These are phyloP conservation scores for Phytopythium sindhum DNA, from an alignment of 352 stramenopile genomes.

Conservation along the genomic window DNA sequence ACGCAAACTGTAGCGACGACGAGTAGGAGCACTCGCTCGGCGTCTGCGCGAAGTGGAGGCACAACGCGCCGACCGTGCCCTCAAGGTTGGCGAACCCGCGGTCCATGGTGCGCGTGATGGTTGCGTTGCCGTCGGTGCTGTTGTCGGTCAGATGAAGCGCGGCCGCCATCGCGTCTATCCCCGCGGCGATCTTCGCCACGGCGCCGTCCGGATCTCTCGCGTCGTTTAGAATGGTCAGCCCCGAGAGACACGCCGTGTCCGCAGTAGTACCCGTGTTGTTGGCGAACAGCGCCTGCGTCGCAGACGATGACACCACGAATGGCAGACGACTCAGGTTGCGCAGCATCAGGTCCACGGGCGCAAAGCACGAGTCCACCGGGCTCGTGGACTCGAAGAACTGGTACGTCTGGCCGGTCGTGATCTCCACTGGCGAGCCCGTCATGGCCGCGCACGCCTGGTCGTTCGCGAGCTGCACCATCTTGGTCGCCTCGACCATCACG, in stretches of 20 bases:
- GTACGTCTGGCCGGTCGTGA: constrained; percentile 17
- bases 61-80: constrained; percentile 2
- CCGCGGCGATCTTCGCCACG: constrained; percentile 5
- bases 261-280: constrained; percentile 1
- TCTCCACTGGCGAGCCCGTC: constrained; percentile 26
- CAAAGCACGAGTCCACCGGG: constrained; percentile 32
- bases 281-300: constrained; percentile 6
- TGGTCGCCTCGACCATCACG: constrained; percentile 18
- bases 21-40: constrained; percentile 9
- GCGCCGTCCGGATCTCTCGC: constrained; percentile 4
- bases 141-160: constrained; percentile 2
- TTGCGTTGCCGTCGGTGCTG: background rate
- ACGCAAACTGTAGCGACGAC: constrained; percentile 10
- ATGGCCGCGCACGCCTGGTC: constrained; percentile 29
- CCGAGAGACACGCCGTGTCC: constrained; percentile 11
- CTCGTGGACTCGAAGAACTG: constrained; percentile 26
- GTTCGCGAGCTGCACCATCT: constrained; percentile 31
- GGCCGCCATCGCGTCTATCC: constrained; percentile 10
- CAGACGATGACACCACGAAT: constrained; percentile 8
- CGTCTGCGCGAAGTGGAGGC: constrained; percentile 7
- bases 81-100: constrained; percentile 11
- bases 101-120: constrained; percentile 8
- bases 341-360: constrained; percentile 30
- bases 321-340: constrained; percentile 29
- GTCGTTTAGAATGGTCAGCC: constrained; percentile 11